phyloP scores from a whole-genome alignment of 2,329 filamentous ascomycete genomes.

The Neonectria neomacrospora region DNA sequence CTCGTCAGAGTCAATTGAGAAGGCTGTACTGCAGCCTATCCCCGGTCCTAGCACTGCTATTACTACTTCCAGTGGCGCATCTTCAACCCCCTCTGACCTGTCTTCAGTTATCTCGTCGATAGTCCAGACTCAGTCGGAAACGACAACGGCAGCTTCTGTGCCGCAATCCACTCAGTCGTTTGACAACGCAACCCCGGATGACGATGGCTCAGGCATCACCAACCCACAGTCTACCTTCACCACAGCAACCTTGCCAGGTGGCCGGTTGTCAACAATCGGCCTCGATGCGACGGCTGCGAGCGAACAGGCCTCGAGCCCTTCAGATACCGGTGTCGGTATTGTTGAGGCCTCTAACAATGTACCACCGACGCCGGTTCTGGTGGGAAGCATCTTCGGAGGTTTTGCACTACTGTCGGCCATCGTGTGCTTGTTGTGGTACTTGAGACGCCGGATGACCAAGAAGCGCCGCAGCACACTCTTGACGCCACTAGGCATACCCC shows the following conservation, averaged over 20 bases:
- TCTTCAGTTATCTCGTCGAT: slow-evolving; percentile 33
- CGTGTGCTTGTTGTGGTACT: slow-evolving; percentile 62
- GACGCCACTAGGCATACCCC: slow-evolving; percentile 57
- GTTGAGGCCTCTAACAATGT: slow-evolving; percentile 24
- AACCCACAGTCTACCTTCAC: slow-evolving; percentile 31
- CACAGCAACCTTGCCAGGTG: slow-evolving; percentile 37
- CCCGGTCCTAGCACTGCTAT: slow-evolving; percentile 4
- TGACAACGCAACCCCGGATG: slow-evolving; percentile 18
- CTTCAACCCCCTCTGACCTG: slow-evolving; percentile 19
- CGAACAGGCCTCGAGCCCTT: slow-evolving; percentile 34
- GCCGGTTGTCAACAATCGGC: slow-evolving; percentile 35
- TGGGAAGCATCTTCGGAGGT: slow-evolving; percentile 63
- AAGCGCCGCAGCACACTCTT: slow-evolving; percentile 60
- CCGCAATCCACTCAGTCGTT: slow-evolving; percentile 33
- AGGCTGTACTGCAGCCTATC: slow-evolving; percentile 18
- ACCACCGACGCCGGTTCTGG: slow-evolving; percentile 53
- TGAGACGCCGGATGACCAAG: slow-evolving; percentile 55
- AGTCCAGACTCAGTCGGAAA: slow-evolving; percentile 31
- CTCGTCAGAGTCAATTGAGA: slow-evolving; percentile 22
- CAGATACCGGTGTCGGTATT: slow-evolving; percentile 24
- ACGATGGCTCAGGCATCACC: slow-evolving; percentile 31
- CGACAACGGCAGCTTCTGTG: slow-evolving; percentile 33
- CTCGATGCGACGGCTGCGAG: slow-evolving; percentile 36
- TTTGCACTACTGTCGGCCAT: slow-evolving; percentile 56
- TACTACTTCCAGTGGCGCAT: not conserved